Conservation (phyloP, 306 rosid genomes). For the Quercus variabilis region DNA sequence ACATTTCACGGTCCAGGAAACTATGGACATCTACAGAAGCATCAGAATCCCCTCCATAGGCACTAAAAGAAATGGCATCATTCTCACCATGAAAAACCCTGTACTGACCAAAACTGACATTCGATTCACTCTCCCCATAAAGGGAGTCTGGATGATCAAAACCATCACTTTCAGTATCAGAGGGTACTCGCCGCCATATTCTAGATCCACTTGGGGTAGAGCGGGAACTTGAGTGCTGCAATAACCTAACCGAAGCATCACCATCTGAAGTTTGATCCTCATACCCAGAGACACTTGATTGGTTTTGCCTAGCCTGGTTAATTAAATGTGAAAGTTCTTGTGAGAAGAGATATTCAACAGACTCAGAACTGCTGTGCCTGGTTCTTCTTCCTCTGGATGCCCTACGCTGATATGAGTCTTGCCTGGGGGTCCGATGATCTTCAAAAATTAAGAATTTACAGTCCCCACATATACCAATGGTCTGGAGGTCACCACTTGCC, state of each 20-base stretch:
- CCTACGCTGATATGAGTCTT: slow-evolving; percentile 30
- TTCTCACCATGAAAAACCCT: slow-evolving; percentile 54
- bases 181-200: slow-evolving; percentile 58
- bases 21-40: slow-evolving; percentile 70
- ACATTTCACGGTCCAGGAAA: slow-evolving; percentile 54
- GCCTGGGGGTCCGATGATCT: slow-evolving; percentile 50
- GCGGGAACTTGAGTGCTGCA: slow-evolving; percentile 53
- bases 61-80: slow-evolving; percentile 64
- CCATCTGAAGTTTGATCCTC: slow-evolving; percentile 52
- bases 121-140: slow-evolving; percentile 72
- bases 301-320: slow-evolving; percentile 45
- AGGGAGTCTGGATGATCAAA: slow-evolving; percentile 61
- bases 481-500: slow-evolving; percentile 38
- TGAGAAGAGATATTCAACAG: slow-evolving; percentile 45
- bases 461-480: slow-evolving; percentile 61
- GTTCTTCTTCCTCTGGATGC: slow-evolving; percentile 54
- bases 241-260: slow-evolving; percentile 39
- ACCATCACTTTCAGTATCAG: slow-evolving; percentile 84
- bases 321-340: slow-evolving; percentile 46
- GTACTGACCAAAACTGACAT: slow-evolving; percentile 52
- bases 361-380: slow-evolving; percentile 63
- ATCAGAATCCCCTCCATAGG: slow-evolving; percentile 86
- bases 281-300: slow-evolving; percentile 36
- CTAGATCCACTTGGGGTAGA: slow-evolving; percentile 71
- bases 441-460: slow-evolving; percentile 85